Evolutionary conservation across 2,329 filamentous ascomycete genomes (phyloP), one percentile per base, ranked within the genome.

Genomic region (Diplodia mutila): DNA sequence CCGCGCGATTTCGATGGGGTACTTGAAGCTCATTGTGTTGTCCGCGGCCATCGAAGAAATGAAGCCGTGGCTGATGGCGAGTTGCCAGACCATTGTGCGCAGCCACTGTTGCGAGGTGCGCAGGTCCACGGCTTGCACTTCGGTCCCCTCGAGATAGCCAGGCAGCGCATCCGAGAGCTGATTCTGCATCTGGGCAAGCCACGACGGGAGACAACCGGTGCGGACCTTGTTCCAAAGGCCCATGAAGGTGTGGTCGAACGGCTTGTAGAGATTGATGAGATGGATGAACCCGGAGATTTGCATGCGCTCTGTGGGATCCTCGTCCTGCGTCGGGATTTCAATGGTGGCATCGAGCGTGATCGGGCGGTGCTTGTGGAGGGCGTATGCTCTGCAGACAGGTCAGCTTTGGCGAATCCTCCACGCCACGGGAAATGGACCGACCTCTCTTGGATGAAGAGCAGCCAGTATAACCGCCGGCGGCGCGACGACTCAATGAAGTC

Each of bases 41-140:
- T 90, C 85, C 7, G 82, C 77, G 0, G 87, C 82, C 2, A 83
- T 83, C 37, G 85, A 87, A 37, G 87, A 89, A 23, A 91, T 81
- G 27, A 88, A 85, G 4, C 87, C 87, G 71, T 90, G 88, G 23
- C 86, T 85, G 72, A 90, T 90, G 3, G 88, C 89, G 1, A 89
- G 84, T 72, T 91, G 89, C 89, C 89, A 91, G n/a, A 91, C 86
- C 79, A 91, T 89, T 1, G 88, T 86, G 21, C 87, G 83, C 4
- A 91, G 81, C 89, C 89, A 91, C 72, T 90, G 88, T 74, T 91
- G 89, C 2, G 88, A 91, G 65, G 90, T 85, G 52, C 90, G 82
- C 21, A 91, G 83, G 71, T 91, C 88, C 7, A 90, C 88, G 65
- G 88, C 89, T 72, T 91, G 89, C 23, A 87, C 89, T 68, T 89